A percentile compares a stretch with the other conserved stretches of the same genome.
Evolutionary conservation across 2,329 filamentous ascomycete species (phyloP).

Genomic region (Sporothrix dimorphospora): DNA sequence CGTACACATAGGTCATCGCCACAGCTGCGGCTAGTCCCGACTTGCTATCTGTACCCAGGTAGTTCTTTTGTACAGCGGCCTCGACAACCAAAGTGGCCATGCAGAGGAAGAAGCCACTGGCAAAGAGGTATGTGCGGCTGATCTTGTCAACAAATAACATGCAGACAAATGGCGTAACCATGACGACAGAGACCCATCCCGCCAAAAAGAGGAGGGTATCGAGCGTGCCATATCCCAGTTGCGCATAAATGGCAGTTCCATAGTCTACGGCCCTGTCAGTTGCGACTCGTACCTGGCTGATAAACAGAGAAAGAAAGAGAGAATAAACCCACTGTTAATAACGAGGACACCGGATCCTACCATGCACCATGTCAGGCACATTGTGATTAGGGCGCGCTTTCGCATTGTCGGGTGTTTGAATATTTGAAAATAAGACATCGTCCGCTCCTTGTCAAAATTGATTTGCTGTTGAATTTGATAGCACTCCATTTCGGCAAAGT

Average conservation of each 20-base stretch:
- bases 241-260: slow-evolving; percentile 14
- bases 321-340: not conserved
- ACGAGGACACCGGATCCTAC: not conserved
- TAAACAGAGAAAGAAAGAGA: not conserved
- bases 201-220: slow-evolving; percentile 3
- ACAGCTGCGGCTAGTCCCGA: not conserved
- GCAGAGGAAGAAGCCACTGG: not conserved
- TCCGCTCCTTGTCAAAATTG: not conserved
- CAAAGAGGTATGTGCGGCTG: slow-evolving; percentile 10
- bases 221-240: slow-evolving; percentile 1
- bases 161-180: not conserved
- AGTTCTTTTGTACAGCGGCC: slow-evolving; percentile 15
- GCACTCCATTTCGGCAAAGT: not conserved
- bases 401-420: slow-evolving; percentile 6
- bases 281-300: not conserved
- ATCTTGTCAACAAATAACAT: slow-evolving; percentile 19
- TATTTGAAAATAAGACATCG: not conserved
- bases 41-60: not conserved
- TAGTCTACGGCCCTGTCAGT: slow-evolving; percentile 1
- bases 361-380: not conserved
- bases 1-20: slow-evolving; percentile 22
- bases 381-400: not conserved
- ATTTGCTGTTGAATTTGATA: slow-evolving; percentile 21
- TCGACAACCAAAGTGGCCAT: slow-evolving; percentile 5
- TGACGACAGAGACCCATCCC: slow-evolving; percentile 20